A percentile compares a stretch with the other conserved stretches of the same genome.
These are phyloP conservation scores for Bipolaris oryzae DNA, from an alignment of 2,329 filamentous ascomycete genomes.

Conservation along the genomic window DNA sequence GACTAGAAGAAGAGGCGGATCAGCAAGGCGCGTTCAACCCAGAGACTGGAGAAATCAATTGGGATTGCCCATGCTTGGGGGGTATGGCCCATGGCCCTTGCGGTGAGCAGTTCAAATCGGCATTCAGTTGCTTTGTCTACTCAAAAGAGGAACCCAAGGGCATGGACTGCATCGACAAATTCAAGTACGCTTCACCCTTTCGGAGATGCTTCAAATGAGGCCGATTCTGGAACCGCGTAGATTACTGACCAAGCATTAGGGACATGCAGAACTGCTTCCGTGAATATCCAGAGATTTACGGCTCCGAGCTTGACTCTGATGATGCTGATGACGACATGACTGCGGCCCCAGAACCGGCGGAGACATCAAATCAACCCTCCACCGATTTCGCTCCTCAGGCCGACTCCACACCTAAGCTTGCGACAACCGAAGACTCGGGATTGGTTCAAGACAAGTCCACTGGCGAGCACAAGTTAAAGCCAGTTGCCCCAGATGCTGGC, in stretches of 20 bases:
- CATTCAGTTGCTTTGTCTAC: slow-evolving; percentile 98
- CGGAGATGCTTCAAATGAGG: background rate
- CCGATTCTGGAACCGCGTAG: background rate
- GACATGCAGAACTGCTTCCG: slow-evolving; percentile 98
- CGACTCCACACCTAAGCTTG: slow-evolving; percentile 3
- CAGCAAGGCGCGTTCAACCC: slow-evolving; percentile 96
- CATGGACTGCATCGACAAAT: slow-evolving; percentile 96
- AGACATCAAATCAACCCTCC: slow-evolving; percentile 9
- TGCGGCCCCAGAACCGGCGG: slow-evolving; percentile 18
- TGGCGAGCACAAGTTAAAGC: slow-evolving; percentile 14
- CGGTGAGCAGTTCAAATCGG: slow-evolving; percentile 91
- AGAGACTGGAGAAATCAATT: slow-evolving; percentile 99
- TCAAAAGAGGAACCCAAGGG: slow-evolving; percentile 95
- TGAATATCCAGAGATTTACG: slow-evolving; percentile 89
- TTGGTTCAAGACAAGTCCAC: slow-evolving; percentile 13
- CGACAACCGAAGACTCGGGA: slow-evolving; percentile 11
- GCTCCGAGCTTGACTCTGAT: slow-evolving; percentile 82
- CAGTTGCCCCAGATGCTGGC: slow-evolving; percentile 16
- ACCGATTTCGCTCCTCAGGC: background rate
- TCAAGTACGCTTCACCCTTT: slow-evolving; percentile 70
- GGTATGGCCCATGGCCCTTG: slow-evolving; percentile 97
- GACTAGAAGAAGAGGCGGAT: slow-evolving; percentile 78
- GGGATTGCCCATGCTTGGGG: slow-evolving; percentile 96
- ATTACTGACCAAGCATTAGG: slow-evolving; percentile 55
- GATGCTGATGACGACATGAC: slow-evolving; percentile 58